Percentiles rank a stretch among this genome's conserved stretches.
These are phyloP conservation scores for Fusarium pseudograminearum DNA, from an alignment of 2,329 filamentous ascomycete genomes.

Conservation along the genomic window DNA sequence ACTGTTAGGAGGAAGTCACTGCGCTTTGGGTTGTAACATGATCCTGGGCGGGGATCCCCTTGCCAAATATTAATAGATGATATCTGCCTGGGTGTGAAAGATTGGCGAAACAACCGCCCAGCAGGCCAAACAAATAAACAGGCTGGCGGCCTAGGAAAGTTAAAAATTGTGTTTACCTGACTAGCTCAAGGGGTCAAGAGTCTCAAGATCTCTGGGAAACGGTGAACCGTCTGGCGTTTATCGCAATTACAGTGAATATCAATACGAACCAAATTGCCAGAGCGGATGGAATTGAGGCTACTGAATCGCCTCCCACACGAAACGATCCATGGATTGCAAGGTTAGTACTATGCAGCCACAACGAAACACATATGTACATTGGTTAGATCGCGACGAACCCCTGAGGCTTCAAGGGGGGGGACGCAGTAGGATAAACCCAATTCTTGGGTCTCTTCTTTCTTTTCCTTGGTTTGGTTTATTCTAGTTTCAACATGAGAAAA, in stretches of 20 bases:
- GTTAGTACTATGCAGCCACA: conserved; percentile 10
- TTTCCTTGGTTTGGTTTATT: not conserved
- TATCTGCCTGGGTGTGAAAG: conserved; percentile 1
- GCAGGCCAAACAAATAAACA: not conserved
- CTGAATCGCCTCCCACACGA: conserved; percentile 39
- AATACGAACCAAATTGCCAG: conserved; percentile 5
- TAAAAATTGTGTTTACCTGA: not conserved
- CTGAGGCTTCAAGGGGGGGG: conserved; percentile 24
- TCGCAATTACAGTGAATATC: conserved; percentile 15
- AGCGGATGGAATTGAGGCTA: conserved; percentile 42
- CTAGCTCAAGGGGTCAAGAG: not conserved
- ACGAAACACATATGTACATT: conserved; percentile 15
- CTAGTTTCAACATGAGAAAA: not conserved
- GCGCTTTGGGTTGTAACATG: not conserved
- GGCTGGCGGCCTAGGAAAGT: not conserved
- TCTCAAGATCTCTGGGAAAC: not conserved
- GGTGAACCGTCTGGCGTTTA: conserved; percentile 11
- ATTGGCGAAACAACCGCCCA: conserved; percentile 3
- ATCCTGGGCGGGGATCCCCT: conserved; percentile 13
- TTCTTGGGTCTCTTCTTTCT: not conserved
- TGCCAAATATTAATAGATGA: conserved; percentile 4
- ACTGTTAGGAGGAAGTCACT: conserved; percentile 1
- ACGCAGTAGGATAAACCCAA: not conserved
- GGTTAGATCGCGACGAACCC: conserved; percentile 36
- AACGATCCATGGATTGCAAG: conserved; percentile 34